Conservation (phyloP, 768 basidiomycete species). For the Sarcodon sp. region DNA sequence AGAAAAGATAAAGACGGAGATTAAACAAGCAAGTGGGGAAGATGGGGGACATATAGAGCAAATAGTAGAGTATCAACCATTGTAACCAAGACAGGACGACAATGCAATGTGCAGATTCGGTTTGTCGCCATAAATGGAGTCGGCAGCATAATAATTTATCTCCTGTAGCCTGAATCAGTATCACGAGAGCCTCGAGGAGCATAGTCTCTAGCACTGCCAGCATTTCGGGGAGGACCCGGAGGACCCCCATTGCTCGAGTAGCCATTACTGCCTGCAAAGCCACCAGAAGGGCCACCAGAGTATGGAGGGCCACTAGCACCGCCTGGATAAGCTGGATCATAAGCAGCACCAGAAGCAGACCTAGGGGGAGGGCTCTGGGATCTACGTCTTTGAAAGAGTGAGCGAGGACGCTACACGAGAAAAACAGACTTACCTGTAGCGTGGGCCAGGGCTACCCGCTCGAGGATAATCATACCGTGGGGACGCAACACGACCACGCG, state of each 20-base stretch:
- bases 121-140: too few relatives aligned
- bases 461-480: conserved; percentile 28
- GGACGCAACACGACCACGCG: conserved; percentile 22
- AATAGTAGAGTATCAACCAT: too few relatives aligned
- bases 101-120: too few relatives aligned
- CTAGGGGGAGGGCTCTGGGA: conserved; percentile 58
- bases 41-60: too few relatives aligned
- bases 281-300: conserved; percentile 14
- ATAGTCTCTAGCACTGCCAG: conserved; percentile 25
- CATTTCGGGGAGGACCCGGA: conserved; percentile 16
- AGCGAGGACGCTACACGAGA: neutral
- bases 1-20: too few relatives aligned
- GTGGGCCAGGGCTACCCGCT: conserved; percentile 20
- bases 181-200: conserved; percentile 19
- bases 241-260: conserved; percentile 29
- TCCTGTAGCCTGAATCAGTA: conserved; percentile 17
- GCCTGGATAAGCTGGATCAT: conserved; percentile 36
- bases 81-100: too few relatives aligned
- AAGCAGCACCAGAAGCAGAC: conserved; percentile 26
- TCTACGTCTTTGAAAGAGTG: conserved; percentile 36
- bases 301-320: conserved; percentile 9
- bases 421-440: conserved; percentile 21
- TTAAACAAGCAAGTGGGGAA: too few relatives aligned
- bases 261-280: conserved; percentile 30
- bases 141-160: too few relatives aligned